Base-by-base conservation (phyloP, 1,284 basidiomycete species). In the Cutaneotrichosporon curvatum region DNA sequence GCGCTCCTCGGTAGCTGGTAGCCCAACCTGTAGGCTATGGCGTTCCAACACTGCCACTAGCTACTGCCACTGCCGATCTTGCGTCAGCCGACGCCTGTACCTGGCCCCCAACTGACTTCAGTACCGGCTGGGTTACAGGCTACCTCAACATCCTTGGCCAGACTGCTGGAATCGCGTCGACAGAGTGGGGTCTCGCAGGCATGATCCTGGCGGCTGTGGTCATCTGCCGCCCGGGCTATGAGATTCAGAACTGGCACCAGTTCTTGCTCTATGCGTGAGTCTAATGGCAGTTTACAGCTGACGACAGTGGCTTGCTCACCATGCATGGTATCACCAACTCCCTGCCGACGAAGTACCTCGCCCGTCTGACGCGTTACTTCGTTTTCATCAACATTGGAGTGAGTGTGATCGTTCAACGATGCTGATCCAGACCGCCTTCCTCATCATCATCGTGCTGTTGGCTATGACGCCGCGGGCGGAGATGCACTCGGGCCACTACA, bases 81-180 rank as follows among this genome's bases (percentile, higher is more conserved):
- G n/a, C n/a, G n/a, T n/a, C n/a, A n/a, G n/a, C n/a, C n/a, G n/a
- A n/a, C n/a, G n/a, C n/a, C n/a, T n/a, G n/a, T n/a, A n/a, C n/a
- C n/a, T n/a, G n/a, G n/a, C n/a, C n/a, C n/a, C n/a, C n/a, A n/a
- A n/a, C 12, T 28, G 25, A 28, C 25, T 7, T 28, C 25, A 28
- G 35, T 10, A 19, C 19, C 36, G 75, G 75, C 21, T 76, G 73
- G 67, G 71, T 87, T 15, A 84, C 85, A 37, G 87, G 87, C 45
- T 90, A 65, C 85, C 77, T 94, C 42, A 94, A 92, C 67, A 80
- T 89, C 37, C 80, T 92, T 11, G 88, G 87, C 75, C 60, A 59
- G 68, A 68, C 59, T n/a, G 61, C 56, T 21, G 51, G 56, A 45
- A 61, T 65, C 47, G 53, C 60, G 21, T 61, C 55, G 19, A 90